Percentiles rank a stretch among this genome's conserved stretches.
Evolutionary conservation across 148 eudicot genomes (phyloP).

Genomic region (Fagopyrum esculentum): DNA sequence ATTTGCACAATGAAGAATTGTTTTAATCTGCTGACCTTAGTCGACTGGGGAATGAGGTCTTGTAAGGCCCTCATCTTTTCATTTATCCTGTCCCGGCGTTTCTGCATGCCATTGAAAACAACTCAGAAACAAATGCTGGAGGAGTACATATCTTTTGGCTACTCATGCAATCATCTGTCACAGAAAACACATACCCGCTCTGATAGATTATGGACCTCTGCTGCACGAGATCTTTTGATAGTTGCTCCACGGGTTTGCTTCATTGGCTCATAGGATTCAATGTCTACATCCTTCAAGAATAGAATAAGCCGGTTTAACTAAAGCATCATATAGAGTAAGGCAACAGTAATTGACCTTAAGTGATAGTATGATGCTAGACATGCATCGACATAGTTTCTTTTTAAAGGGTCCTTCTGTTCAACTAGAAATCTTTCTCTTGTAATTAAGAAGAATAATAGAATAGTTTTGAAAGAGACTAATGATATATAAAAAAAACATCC

Average conservation of each 20-base stretch:
- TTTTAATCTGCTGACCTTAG: conserved; percentile 38
- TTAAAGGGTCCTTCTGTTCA: too few relatives aligned
- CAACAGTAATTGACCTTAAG: neutral
- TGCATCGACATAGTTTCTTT: too few relatives aligned
- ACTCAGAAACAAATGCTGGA: neutral
- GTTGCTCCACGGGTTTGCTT: conserved; percentile 45
- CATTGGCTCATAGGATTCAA: conserved; percentile 44
- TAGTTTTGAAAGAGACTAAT: neutral
- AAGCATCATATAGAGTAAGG: neutral
- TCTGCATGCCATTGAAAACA: conserved; percentile 33
- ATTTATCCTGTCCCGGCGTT: conserved; percentile 80
- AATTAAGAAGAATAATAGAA: too few relatives aligned
- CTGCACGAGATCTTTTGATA: conserved; percentile 83
- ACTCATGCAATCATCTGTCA: neutral
- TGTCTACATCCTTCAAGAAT: conserved; percentile 43
- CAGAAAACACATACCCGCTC: conserved; percentile 51
- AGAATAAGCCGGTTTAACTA: neutral
- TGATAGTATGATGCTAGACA: too few relatives aligned
- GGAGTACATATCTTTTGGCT: neutral
- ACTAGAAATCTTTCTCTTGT: too few relatives aligned
- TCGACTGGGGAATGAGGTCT: conserved; percentile 79
- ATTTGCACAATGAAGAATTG: neutral
- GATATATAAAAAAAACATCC: neutral
- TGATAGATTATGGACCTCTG: conserved; percentile 89
- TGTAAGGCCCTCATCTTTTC: conserved; percentile 83